These are phyloP conservation scores for Cutaneotrichosporon dermatis DNA, from an alignment of 1,284 basidiomycete species.

Conservation along the genomic window DNA sequence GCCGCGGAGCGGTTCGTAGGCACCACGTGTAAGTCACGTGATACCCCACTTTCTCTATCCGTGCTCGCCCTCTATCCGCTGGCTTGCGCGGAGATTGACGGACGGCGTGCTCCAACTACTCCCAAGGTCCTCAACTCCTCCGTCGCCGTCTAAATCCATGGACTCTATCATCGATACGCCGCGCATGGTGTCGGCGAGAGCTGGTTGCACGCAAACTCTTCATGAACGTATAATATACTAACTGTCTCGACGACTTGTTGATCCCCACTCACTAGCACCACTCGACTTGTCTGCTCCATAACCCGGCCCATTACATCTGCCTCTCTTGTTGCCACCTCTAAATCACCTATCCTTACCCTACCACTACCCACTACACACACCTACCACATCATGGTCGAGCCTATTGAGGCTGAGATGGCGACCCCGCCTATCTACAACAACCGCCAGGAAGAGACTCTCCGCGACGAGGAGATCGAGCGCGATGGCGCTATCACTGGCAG, in stretches of 20 bases:
- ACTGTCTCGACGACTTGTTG: background rate
- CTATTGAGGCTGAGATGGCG: slow-evolving; percentile 39
- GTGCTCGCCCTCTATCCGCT: too few relatives aligned
- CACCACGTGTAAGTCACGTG: too few relatives aligned
- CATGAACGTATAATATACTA: background rate
- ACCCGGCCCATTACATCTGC: too few relatives aligned
- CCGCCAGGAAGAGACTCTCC: slow-evolving; percentile 25
- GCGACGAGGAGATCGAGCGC: slow-evolving; percentile 27
- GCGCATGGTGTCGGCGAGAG: too few relatives aligned
- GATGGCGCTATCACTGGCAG: slow-evolving; percentile 3
- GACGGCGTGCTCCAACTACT: background rate
- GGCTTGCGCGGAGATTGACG: slow-evolving; percentile 9
- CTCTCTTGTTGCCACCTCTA: background rate
- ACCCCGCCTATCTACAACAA: slow-evolving; percentile 33
- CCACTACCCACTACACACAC: slow-evolving; percentile 1
- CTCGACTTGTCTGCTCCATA: too few relatives aligned
- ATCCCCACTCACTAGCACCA: background rate
- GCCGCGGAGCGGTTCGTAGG: too few relatives aligned
- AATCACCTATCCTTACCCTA: background rate
- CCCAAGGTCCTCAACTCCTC: background rate
- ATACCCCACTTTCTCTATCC: too few relatives aligned
- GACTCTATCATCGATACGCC: background rate
- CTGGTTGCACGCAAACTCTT: background rate
- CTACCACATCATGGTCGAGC: slow-evolving; percentile 30
- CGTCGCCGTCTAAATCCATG: background rate